Percentiles rank a stretch among this genome's conserved stretches.
phyloP scores from a whole-genome alignment of 2,329 filamentous ascomycete species.

The Graphilbum ipis-grandicollis region DNA sequence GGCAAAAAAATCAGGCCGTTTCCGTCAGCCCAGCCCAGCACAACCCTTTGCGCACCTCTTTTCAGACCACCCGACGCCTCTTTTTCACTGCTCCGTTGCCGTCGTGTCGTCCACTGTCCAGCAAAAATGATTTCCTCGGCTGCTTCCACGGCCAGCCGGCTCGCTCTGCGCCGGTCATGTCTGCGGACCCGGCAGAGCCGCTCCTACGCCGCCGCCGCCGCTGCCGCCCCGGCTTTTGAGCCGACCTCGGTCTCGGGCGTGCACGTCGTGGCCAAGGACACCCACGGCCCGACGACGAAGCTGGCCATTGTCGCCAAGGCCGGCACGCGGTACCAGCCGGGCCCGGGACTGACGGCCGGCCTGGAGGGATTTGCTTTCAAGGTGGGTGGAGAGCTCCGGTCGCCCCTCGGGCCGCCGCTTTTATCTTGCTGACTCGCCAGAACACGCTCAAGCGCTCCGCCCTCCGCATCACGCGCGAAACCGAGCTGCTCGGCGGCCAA shows the following conservation, averaged over 20 bases:
- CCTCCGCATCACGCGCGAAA: slow-evolving; percentile 83
- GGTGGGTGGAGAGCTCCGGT: slow-evolving; percentile 30
- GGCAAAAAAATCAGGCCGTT: slow-evolving; percentile 6
- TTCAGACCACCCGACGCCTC: not conserved
- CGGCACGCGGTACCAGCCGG: slow-evolving; percentile 79
- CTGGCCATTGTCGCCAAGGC: slow-evolving; percentile 87
- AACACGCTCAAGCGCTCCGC: slow-evolving; percentile 79
- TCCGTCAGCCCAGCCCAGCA: not conserved
- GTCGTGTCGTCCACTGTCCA: too few relatives aligned
- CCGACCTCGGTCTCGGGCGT: slow-evolving; percentile 70
- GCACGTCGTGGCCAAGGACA: slow-evolving; percentile 84
- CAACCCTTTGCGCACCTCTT: not conserved
- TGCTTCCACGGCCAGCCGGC: slow-evolving; percentile 39
- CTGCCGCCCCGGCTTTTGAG: slow-evolving; percentile 55
- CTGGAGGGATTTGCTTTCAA: slow-evolving; percentile 96
- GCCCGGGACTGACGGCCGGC: slow-evolving; percentile 76
- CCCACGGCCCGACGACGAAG: slow-evolving; percentile 74
- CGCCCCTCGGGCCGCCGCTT: too few relatives aligned
- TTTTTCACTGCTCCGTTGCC: too few relatives aligned
- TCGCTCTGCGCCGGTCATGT: slow-evolving; percentile 37
- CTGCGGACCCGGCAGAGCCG: slow-evolving; percentile 35
- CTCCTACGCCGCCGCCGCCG: slow-evolving; percentile 30
- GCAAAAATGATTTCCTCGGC: slow-evolving; percentile 38
- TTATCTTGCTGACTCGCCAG: slow-evolving; percentile 22
- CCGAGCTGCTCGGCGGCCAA: slow-evolving; percentile 86